Conservation (phyloP, 768 basidiomycete species). For the Tulasnella calospora region DNA sequence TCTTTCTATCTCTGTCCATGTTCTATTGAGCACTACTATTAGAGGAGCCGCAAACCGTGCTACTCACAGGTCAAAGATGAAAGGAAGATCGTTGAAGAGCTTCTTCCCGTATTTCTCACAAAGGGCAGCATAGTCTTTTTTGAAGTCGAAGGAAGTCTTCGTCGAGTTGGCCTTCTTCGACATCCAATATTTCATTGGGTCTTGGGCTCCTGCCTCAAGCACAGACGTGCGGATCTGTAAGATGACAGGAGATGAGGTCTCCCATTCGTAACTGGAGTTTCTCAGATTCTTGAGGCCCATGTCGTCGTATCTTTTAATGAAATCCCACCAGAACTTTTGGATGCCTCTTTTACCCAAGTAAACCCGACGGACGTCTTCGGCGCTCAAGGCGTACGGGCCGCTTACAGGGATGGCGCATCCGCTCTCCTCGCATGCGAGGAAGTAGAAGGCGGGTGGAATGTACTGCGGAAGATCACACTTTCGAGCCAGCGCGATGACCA, state of each 20-base stretch:
- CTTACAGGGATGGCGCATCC: neutral
- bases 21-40: neutral
- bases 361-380: neutral
- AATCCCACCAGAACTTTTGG: neutral
- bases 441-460: constrained; percentile 12
- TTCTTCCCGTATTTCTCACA: neutral
- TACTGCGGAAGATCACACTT: neutral
- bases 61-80: neutral
- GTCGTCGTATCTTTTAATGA: neutral
- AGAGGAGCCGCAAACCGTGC: neutral
- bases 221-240: neutral
- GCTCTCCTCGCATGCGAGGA: neutral
- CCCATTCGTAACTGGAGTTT: neutral
- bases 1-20: neutral
- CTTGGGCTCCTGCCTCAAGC: neutral
- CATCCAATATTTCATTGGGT: neutral
- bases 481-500: neutral
- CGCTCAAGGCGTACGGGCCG: neutral
- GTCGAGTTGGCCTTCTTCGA: neutral
- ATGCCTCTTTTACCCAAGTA: neutral
- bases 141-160: neutral
- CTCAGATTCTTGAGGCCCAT: neutral
- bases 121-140: neutral
- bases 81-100: neutral
- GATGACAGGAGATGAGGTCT: neutral